Evolutionary conservation across 495 filamentous ascomycete genomes (phyloP).

Genomic region (Penicillium canescens): DNA sequence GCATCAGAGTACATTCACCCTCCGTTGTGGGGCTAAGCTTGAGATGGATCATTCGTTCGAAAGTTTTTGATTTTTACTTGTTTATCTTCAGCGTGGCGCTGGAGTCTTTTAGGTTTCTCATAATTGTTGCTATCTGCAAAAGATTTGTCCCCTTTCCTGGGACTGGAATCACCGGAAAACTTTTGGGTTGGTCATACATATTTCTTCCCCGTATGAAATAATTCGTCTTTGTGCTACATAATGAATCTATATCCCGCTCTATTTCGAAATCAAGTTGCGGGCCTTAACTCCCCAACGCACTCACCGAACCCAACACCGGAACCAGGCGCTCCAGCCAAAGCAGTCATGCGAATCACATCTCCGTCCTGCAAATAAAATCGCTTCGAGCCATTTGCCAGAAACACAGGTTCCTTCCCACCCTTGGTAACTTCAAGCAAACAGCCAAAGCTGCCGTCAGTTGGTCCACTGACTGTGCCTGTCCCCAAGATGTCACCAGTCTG

Average conservation of each 20-base stretch:
- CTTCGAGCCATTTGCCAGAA: slow-evolving; percentile 55
- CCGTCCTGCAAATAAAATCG: slow-evolving; percentile 75
- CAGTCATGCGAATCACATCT: slow-evolving; percentile 69
- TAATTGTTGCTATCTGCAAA: not conserved
- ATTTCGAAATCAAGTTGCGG: slow-evolving; percentile 12
- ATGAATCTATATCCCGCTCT: not conserved
- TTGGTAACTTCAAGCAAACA: slow-evolving; percentile 73
- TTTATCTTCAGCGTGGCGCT: slow-evolving; percentile 13
- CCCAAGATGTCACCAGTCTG: slow-evolving; percentile 77
- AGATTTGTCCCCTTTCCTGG: not conserved
- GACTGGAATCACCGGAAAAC: not conserved
- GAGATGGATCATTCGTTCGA: not conserved
- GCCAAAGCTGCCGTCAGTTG: slow-evolving; percentile 53
- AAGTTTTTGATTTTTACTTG: not conserved
- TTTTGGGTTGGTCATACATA: not conserved
- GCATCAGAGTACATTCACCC: slow-evolving; percentile 51
- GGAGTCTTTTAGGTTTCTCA: slow-evolving; percentile 10
- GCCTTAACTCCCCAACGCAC: slow-evolving; percentile 55
- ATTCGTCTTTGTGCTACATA: not conserved
- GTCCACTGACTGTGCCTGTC: slow-evolving; percentile 80
- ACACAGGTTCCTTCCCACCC: slow-evolving; percentile 58
- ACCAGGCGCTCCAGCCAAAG: slow-evolving; percentile 52
- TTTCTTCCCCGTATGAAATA: not conserved
- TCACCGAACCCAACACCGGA: slow-evolving; percentile 67
- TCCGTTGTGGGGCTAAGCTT: slow-evolving; percentile 41